phyloP scores from a whole-genome alignment of 1,284 basidiomycete genomes.

The Ceratobasidium sp. region DNA sequence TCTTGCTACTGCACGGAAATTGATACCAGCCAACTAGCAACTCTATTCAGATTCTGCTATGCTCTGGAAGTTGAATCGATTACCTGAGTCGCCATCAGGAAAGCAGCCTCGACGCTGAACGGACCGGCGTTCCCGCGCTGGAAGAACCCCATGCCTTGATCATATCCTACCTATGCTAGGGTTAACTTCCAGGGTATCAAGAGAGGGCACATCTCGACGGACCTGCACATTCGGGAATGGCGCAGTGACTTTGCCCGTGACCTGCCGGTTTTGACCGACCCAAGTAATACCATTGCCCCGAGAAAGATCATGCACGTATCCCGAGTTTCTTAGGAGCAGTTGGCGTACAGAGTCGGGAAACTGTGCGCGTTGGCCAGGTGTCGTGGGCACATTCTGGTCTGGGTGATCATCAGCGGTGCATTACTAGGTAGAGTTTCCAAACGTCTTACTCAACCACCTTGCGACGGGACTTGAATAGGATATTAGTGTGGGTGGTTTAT shows the following conservation, averaged over 20 bases:
- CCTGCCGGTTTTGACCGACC: neutral
- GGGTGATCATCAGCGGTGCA: neutral
- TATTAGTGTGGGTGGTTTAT: neutral
- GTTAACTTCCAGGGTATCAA: too few relatives aligned
- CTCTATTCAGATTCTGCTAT: too few relatives aligned
- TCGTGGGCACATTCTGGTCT: neutral
- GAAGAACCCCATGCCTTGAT: neutral
- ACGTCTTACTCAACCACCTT: neutral
- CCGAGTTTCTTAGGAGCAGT: neutral
- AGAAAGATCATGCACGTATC: neutral
- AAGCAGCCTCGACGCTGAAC: conserved; percentile 13
- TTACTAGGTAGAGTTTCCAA: too few relatives aligned
- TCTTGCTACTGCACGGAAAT: neutral
- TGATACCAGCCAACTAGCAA: neutral
- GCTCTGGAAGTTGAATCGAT: too few relatives aligned
- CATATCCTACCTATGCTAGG: neutral
- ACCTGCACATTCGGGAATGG: neutral
- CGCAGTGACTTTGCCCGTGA: neutral
- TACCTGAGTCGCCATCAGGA: conserved; percentile 10
- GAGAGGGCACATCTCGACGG: too few relatives aligned
- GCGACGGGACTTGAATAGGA: neutral
- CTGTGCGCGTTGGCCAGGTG: neutral
- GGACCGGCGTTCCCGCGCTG: neutral
- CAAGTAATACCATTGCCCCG: neutral
- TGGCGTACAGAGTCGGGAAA: neutral